A percentile compares a stretch with the other conserved stretches of the same genome.
Conservation (phyloP, 371 early-diverging fungal genomes). For the Capillidium heterosporum region DNA sequence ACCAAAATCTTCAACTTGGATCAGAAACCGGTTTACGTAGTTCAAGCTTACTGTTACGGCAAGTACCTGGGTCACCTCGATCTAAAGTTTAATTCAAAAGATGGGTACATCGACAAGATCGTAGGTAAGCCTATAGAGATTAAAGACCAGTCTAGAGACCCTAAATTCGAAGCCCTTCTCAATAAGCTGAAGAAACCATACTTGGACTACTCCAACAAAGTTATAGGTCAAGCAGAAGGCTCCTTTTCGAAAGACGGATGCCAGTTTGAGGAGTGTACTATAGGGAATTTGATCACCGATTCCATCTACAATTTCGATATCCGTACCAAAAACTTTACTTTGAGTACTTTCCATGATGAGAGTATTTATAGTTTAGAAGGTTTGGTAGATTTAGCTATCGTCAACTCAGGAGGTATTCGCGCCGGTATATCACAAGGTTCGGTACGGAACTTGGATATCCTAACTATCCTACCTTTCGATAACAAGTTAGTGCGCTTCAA, state of each 20-base stretch:
- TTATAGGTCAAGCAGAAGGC: constrained; percentile 18
- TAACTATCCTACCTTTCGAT: constrained; percentile 34
- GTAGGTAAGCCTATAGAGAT: constrained; percentile 35
- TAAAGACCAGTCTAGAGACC: constrained; percentile 14
- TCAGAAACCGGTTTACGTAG: constrained; percentile 33
- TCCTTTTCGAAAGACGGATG: constrained; percentile 18
- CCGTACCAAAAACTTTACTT: too few species aligned
- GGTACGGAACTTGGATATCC: constrained; percentile 24
- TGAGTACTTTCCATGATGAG: constrained; percentile 2
- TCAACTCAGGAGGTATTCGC: constrained; percentile 38
- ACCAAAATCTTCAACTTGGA: constrained; percentile 29
- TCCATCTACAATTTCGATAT: constrained; percentile 15
- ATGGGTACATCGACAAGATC: constrained; percentile 21
- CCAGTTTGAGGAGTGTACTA: constrained; percentile 22
- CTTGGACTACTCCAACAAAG: constrained; percentile 17
- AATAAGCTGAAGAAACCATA: constrained; percentile 24
- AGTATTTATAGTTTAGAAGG: too few species aligned
- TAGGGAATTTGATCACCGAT: constrained; percentile 33
- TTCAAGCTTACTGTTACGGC: constrained; percentile 35
- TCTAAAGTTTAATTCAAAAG: constrained; percentile 23
- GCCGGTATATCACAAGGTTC: constrained; percentile 22
- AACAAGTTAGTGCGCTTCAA: constrained; percentile 20
- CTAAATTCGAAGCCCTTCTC: constrained; percentile 10
- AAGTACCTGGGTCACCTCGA: constrained; percentile 50
- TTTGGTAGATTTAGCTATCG: constrained; percentile 16